phyloP scores from a whole-genome alignment of 2,329 filamentous ascomycete genomes.

The Didymella keratinophila region DNA sequence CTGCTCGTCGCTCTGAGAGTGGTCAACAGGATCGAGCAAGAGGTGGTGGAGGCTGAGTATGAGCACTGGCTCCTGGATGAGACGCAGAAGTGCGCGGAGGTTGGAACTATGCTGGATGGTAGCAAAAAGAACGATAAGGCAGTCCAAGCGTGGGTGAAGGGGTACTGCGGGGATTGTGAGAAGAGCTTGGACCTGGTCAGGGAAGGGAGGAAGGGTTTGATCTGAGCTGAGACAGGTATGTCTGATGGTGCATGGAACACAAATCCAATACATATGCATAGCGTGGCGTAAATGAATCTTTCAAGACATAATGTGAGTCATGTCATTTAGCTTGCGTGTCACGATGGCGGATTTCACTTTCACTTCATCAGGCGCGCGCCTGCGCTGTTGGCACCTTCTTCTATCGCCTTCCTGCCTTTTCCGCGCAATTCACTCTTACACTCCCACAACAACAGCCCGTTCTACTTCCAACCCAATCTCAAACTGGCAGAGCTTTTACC shows the following conservation, averaged over 20 bases:
- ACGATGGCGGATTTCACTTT: no score
- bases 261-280: neutral
- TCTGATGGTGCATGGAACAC: no score
- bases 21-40: conserved; percentile 86
- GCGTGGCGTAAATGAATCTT: neutral
- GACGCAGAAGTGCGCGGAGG: conserved; percentile 74
- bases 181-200: conserved; percentile 27
- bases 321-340: no score
- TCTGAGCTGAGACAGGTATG: neutral
- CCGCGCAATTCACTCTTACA: no score
- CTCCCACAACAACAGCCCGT: no score
- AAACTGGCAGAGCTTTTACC: no score
- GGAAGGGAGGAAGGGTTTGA: conserved; percentile 14
- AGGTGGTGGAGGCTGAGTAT: conserved; percentile 88
- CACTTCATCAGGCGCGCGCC: no score
- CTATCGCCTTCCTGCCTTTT: no score
- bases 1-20: conserved; percentile 88
- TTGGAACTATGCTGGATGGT: conserved; percentile 57
- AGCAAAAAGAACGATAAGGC: conserved; percentile 54
- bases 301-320: no score
- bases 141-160: conserved; percentile 64
- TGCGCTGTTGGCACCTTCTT: no score
- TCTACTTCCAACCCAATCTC: no score
- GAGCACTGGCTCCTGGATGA: conserved; percentile 91
- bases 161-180: conserved; percentile 71